A percentile compares a stretch with the other conserved stretches of the same genome.
These are phyloP conservation scores for Aspergillus quadricinctus DNA, from an alignment of 2,329 filamentous ascomycete genomes.

Conservation along the genomic window DNA sequence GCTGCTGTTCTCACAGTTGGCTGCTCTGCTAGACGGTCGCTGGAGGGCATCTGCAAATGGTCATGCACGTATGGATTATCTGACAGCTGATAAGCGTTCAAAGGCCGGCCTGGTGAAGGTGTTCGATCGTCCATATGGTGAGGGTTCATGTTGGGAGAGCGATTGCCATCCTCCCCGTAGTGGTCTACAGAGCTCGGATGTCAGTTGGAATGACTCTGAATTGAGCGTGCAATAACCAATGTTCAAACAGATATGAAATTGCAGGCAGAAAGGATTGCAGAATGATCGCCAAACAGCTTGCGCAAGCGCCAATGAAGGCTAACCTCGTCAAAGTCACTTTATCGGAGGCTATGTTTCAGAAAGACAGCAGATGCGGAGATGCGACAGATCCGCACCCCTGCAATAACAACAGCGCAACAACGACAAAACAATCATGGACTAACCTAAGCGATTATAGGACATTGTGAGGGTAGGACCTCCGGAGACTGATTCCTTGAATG, in stretches of 20 bases:
- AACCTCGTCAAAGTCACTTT: not conserved
- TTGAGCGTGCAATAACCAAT: not conserved
- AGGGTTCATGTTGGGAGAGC: conserved; percentile 48
- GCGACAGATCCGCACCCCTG: not conserved
- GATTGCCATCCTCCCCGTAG: conserved; percentile 40
- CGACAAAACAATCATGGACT: conserved; percentile 32
- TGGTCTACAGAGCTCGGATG: conserved; percentile 30
- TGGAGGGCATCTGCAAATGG: conserved; percentile 65
- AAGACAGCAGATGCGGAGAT: not conserved
- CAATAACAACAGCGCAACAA: not conserved
- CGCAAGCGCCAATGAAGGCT: not conserved
- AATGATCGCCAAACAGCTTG: not conserved
- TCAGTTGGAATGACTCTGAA: conserved; percentile 15
- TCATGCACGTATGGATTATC: conserved; percentile 65
- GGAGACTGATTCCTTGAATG: conserved; percentile 18
- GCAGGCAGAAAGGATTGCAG: not conserved
- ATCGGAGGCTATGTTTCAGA: not conserved
- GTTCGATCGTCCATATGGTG: conserved; percentile 55
- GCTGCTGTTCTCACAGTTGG: conserved; percentile 62
- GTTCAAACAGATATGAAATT: not conserved
- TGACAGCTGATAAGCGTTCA: conserved; percentile 76
- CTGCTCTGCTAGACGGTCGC: conserved; percentile 76
- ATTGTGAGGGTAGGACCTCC: conserved; percentile 21
- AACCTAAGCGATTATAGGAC: conserved; percentile 72
- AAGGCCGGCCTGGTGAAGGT: conserved; percentile 71